phyloP scores from a whole-genome alignment of 148 eudicot species.

The Pharnaceum exiguum region DNA sequence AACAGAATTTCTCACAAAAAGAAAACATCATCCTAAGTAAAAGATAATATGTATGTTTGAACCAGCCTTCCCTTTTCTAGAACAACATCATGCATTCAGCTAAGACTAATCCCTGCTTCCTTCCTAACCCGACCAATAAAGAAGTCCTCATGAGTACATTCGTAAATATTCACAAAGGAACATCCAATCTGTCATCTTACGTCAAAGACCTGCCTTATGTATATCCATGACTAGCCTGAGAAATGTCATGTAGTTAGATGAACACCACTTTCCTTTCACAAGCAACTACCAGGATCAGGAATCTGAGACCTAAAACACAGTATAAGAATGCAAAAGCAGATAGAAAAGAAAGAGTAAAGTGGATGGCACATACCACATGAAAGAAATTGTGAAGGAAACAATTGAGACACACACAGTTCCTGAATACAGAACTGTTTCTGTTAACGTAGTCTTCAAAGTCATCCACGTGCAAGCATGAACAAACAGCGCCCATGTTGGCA shows the following conservation, averaged over 20 bases:
- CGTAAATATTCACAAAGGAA: too few species aligned
- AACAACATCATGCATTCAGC: background rate
- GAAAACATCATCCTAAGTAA: background rate
- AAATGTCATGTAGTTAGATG: too few species aligned
- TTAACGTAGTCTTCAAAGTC: constrained; percentile 71
- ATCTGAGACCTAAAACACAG: background rate
- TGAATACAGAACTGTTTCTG: constrained; percentile 54
- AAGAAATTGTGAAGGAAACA: constrained; percentile 73
- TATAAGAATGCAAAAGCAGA: background rate
- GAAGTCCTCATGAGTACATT: too few species aligned
- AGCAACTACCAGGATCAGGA: background rate
- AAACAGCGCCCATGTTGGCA: constrained; percentile 71
- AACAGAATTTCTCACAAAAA: background rate
- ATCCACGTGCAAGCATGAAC: constrained; percentile 75
- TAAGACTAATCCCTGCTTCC: too few species aligned
- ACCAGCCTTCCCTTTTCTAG: background rate
- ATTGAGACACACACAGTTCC: constrained; percentile 71
- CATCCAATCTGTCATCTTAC: too few species aligned
- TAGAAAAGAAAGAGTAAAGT: constrained; percentile 6
- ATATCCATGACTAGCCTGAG: too few species aligned
- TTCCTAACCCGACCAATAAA: too few species aligned
- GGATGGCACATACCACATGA: constrained; percentile 73
- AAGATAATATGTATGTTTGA: background rate
- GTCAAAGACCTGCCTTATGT: too few species aligned
- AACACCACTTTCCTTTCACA: too few species aligned